Conservation (phyloP, 768 basidiomycete genomes). For the Symmetrospora coprosmae region DNA sequence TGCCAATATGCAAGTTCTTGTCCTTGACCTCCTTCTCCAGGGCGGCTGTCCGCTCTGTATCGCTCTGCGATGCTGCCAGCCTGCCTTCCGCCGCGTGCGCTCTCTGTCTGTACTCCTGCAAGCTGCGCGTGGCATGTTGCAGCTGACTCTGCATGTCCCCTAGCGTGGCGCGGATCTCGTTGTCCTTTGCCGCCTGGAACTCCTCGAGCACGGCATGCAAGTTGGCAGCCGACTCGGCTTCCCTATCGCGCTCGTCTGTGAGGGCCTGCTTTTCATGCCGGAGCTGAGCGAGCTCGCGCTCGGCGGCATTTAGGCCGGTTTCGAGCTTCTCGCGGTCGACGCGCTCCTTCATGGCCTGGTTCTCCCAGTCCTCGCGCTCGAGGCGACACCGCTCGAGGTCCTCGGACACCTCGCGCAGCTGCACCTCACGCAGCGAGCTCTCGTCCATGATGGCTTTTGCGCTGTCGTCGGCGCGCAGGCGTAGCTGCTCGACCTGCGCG, state of each 20-base stretch:
- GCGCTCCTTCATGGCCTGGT: slow-evolving; percentile 51
- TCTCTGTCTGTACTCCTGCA: slow-evolving; percentile 81
- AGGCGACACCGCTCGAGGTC: slow-evolving; percentile 74
- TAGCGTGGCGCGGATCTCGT: slow-evolving; percentile 71
- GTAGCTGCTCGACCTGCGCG: slow-evolving; percentile 45
- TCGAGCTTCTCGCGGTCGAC: slow-evolving; percentile 61
- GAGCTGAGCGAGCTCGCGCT: slow-evolving; percentile 47
- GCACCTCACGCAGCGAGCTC: slow-evolving; percentile 55
- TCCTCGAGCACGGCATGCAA: slow-evolving; percentile 85
- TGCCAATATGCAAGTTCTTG: slow-evolving; percentile 85
- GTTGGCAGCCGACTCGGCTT: slow-evolving; percentile 57
- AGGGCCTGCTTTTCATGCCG: slow-evolving; percentile 40
- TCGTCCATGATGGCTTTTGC: slow-evolving; percentile 47
- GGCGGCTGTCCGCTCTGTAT: slow-evolving; percentile 52
- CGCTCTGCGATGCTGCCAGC: slow-evolving; percentile 57
- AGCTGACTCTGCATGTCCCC: slow-evolving; percentile 68
- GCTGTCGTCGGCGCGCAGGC: slow-evolving; percentile 34
- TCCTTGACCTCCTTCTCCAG: slow-evolving; percentile 87
- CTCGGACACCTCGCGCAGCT: slow-evolving; percentile 64
- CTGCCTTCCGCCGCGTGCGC: slow-evolving; percentile 54
- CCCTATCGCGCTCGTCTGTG: slow-evolving; percentile 31
- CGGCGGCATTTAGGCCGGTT: slow-evolving; percentile 49
- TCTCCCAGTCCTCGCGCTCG: slow-evolving; percentile 64
- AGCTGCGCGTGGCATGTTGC: slow-evolving; percentile 48
- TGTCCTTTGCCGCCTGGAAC: slow-evolving; percentile 91